These are phyloP conservation scores for Triticum urartu DNA, from an alignment of 176 grass and related monocot genomes.

Conservation along the genomic window DNA sequence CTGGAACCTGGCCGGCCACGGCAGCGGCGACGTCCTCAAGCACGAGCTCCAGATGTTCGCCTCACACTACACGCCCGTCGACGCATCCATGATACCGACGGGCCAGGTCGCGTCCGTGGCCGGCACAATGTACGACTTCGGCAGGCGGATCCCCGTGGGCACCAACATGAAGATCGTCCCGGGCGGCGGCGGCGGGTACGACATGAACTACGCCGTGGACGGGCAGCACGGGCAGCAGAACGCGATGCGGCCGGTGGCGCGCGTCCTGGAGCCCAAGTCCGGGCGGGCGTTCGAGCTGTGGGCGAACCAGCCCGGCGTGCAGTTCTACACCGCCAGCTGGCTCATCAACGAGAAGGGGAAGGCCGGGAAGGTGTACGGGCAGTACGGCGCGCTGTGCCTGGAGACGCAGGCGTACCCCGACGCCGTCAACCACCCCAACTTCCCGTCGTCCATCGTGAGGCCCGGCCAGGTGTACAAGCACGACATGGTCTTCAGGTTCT, in stretches of 20 bases:
- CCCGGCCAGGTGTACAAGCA: conserved; percentile 64
- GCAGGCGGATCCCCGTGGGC: conserved; percentile 24
- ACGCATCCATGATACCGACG: background rate
- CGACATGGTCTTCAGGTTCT: conserved; percentile 70
- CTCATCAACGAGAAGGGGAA: conserved; percentile 52
- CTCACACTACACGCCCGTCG: background rate
- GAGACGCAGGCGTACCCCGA: conserved; percentile 89
- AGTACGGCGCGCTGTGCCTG: conserved; percentile 58
- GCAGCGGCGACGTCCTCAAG: background rate
- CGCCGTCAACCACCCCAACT: conserved; percentile 72
- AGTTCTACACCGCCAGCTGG: conserved; percentile 71
- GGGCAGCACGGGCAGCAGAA: background rate
- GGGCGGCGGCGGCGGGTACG: conserved; percentile 45
- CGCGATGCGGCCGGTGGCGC: conserved; percentile 43
- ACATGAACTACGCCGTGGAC: conserved; percentile 66
- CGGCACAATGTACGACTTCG: conserved; percentile 67
- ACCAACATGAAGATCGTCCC: conserved; percentile 35
- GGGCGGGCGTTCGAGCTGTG: conserved; percentile 62
- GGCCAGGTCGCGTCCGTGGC: conserved; percentile 26
- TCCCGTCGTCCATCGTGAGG: conserved; percentile 61
- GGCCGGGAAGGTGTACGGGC: conserved; percentile 44
- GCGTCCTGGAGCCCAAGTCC: background rate
- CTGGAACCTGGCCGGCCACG: conserved; percentile 52
- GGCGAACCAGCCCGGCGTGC: conserved; percentile 83
- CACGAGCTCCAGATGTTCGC: conserved; percentile 1